Evolutionary conservation across 2,329 filamentous ascomycete species (phyloP), one percentile per base, ranked within the genome.

Genomic region (Penicillium sp.): DNA sequence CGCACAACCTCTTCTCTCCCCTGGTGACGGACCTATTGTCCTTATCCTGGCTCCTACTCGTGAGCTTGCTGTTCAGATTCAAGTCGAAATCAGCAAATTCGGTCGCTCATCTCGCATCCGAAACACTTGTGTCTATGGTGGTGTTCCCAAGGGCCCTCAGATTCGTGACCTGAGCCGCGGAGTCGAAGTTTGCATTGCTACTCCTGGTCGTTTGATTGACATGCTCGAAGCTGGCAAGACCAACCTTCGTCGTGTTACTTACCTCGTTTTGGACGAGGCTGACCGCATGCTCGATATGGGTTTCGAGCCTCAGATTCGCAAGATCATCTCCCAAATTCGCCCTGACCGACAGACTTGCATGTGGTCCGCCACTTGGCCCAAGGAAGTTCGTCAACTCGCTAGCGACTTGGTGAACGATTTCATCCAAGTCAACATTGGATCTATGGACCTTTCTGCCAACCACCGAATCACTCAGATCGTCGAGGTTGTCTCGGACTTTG

Each of bases 251-350:
- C 91, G 94, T 74, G 92, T 97, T 61, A 99, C 94, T 56, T 99
- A 99, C 79, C 83, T 99, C 57, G 94, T 97, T 65, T 91, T 99
- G 62, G 94, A 99, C 69, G 94, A 99, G 81, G 94, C 94, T 73
- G 94, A 99, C 79, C 93, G 94, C 71, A 99, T 99, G 94, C 83
- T 99, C 74, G 94, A 99, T 80, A 99, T 99, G 94, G 94, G 94
- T 85, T 97, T 99, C 79, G 94, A 99, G 80, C 94, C 94, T 64
- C 94, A 97, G 76, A 97, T 99, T 69, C 91, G 94, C 81, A 97
- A 97, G 82, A 97, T 99, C 64, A 92, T 99, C 66, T 84, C 89
- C 62, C 94, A 99, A 79, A 97, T 97, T 76, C 91, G 94, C 66
- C 94, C 94, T 54, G 94, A 99, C 74, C 88, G 94, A 83, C 94